A percentile compares a stretch with the other conserved stretches of the same genome.
Conservation (phyloP, 2,329 filamentous ascomycete species). For the Phaeomoniella chlamydospora region DNA sequence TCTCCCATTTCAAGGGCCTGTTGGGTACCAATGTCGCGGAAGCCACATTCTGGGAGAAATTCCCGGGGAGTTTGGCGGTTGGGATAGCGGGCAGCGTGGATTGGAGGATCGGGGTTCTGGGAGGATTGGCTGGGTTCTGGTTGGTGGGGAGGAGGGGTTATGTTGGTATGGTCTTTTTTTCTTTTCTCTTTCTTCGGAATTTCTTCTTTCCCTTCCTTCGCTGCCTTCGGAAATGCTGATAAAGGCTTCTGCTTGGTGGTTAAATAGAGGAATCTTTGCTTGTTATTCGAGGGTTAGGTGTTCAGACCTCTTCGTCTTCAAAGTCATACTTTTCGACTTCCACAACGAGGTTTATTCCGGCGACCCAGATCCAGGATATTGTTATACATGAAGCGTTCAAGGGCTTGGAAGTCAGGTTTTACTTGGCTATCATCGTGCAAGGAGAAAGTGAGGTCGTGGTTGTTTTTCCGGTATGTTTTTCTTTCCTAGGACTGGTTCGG, state of each 20-base stretch:
- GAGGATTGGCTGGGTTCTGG: conserved; percentile 25
- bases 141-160: conserved; percentile 32
- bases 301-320: conserved; percentile 69
- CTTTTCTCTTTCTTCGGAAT: conserved; percentile 6
- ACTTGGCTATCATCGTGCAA: conserved; percentile 78
- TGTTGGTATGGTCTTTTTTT: conserved; percentile 28
- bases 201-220: no score
- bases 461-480: conserved; percentile 63
- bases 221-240: no score
- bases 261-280: conserved; percentile 68
- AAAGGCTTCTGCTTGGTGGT: conserved; percentile 30
- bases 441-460: conserved; percentile 80
- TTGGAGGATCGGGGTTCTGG: conserved; percentile 25
- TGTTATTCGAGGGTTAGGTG: conserved; percentile 73
- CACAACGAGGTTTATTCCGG: conserved; percentile 70
- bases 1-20: conserved; percentile 19
- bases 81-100: conserved; percentile 21
- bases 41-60: no score
- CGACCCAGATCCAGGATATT: conserved; percentile 80
- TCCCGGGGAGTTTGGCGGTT: no score
- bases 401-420: conserved; percentile 82
- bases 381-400: conserved; percentile 90
- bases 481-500: background rate
- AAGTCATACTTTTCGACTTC: conserved; percentile 50
- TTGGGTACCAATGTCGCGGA: no score